Conservation (phyloP, 768 basidiomycete species). For the Strobilomyces echinocephalus region DNA sequence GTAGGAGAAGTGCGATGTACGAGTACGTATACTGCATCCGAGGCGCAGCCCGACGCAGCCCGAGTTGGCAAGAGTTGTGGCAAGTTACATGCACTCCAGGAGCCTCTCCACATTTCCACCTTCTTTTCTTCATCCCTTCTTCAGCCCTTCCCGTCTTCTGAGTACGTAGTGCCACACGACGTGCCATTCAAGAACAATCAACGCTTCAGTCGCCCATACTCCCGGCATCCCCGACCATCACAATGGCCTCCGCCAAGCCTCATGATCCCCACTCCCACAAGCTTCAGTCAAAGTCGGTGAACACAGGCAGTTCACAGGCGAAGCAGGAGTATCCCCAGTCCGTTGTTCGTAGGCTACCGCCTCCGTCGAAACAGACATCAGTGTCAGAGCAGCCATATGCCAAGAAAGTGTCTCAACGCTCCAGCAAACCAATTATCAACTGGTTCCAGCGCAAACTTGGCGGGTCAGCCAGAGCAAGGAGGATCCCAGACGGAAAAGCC, state of each 20-base stretch:
- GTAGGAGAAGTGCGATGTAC: neutral
- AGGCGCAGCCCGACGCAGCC: constrained; percentile 8
- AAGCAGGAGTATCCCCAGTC: constrained; percentile 16
- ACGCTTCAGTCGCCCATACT: constrained; percentile 13
- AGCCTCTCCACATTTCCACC: neutral
- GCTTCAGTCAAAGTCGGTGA: constrained; percentile 11
- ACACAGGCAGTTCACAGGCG: constrained; percentile 4
- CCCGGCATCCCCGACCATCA: constrained; percentile 8
- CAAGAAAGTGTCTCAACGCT: constrained; percentile 63
- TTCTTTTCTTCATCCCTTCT: neutral
- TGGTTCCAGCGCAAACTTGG: constrained; percentile 88
- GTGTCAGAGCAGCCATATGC: constrained; percentile 34
- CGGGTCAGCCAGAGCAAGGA: constrained; percentile 57
- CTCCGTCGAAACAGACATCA: constrained; percentile 22
- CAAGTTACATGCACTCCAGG: constrained; percentile 1
- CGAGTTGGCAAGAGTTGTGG: neutral
- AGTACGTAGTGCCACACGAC: neutral
- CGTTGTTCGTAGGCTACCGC: constrained; percentile 16
- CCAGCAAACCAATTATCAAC: constrained; percentile 82
- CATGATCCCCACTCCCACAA: constrained; percentile 14
- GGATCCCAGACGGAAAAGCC: constrained; percentile 34
- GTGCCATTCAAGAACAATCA: neutral
- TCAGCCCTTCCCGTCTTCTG: neutral
- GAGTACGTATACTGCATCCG: constrained; percentile 15
- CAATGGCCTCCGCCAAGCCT: constrained; percentile 11